Base-by-base conservation (phyloP, 306 rosid genomes). In the Trifolium fragiferum region DNA sequence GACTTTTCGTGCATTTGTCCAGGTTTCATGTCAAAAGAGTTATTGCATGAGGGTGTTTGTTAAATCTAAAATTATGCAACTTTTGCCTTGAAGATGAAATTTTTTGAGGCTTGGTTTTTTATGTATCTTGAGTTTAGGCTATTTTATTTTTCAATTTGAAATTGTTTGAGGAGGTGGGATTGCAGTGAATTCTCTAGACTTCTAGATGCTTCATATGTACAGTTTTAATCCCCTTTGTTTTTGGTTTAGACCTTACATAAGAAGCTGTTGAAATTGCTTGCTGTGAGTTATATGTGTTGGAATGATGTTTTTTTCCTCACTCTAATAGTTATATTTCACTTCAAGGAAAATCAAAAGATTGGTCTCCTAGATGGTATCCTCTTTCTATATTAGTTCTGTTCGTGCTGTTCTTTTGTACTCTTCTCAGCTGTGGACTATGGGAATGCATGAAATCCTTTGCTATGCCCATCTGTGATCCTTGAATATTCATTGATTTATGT, bases 401-500 rank as follows among this genome's bases (percentile, higher is more conserved):
- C 33, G 23, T 64, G 14, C 57, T 10, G 7, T 40, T n/a, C 73
- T 62, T 41, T 33, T 33, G 32, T 74, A 75, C 18, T 76, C 72
- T 58, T 65, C 27, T 30, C 47, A 47, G 18, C 12, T 35, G 43
- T 67, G 41, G 70, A 23, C 53, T 55, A 61, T 49, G 72, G 18
- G 38, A 58, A 6, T 20, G 61, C 20, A 58, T 60, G 67, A 67
- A 68, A 40, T 43, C 16, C 21, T 7, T 9, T 67, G 43, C 70
- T 60, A 35, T 14, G 35, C 63, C 64, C 55, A 75, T 61, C 66
- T 75, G 33, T 75, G 58, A 53, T 70, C 30, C 69, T 53, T 63
- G 38, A 46, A 38, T 61, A 47, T 11, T 66, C 54, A 18, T 23
- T 62, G 58, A 41, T 27, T 68, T 47, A 10, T 53, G 18, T 60